A percentile compares a stretch with the other conserved stretches of the same genome.
Evolutionary conservation across 2,329 filamentous ascomycete genomes (phyloP).

Genomic region (Aspergillus fijiensis): DNA sequence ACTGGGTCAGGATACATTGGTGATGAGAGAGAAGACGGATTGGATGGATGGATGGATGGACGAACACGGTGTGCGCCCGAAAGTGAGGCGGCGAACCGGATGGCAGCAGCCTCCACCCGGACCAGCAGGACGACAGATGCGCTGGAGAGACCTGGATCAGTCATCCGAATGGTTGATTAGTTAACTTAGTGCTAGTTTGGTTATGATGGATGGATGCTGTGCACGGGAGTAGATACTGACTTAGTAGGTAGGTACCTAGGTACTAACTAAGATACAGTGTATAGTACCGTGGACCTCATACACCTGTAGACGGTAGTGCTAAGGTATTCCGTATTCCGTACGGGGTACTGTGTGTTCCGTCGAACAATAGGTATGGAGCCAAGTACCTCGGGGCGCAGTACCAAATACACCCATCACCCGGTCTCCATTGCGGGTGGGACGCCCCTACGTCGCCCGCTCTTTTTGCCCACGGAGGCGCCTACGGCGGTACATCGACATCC

Average conservation of each 20-base stretch:
- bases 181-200: background rate
- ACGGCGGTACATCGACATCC: conserved; percentile 11
- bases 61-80: conserved; percentile 16
- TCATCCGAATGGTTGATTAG: conserved; percentile 8
- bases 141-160: conserved; percentile 12
- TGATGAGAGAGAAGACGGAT: background rate
- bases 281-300: too few relatives aligned
- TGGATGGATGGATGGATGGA: conserved; percentile 9
- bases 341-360: too few relatives aligned
- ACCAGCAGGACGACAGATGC: conserved; percentile 19
- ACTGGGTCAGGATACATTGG: conserved; percentile 3
- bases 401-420: background rate
- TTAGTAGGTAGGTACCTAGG: background rate
- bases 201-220: conserved; percentile 4
- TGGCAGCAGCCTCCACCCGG: conserved; percentile 25
- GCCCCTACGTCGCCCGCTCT: conserved; percentile 1
- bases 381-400: background rate
- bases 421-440: background rate
- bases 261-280: background rate
- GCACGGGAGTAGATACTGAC: background rate
- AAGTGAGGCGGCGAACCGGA: conserved; percentile 44
- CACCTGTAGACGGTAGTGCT: too few relatives aligned
- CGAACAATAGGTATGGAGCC: background rate
- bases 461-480: conserved; percentile 15
- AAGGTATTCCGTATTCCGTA: too few relatives aligned